A percentile compares a stretch with the other conserved stretches of the same genome.
These are phyloP conservation scores for Nelumbo lutea DNA, from an alignment of 164 flowering plant genomes.

Conservation along the genomic window DNA sequence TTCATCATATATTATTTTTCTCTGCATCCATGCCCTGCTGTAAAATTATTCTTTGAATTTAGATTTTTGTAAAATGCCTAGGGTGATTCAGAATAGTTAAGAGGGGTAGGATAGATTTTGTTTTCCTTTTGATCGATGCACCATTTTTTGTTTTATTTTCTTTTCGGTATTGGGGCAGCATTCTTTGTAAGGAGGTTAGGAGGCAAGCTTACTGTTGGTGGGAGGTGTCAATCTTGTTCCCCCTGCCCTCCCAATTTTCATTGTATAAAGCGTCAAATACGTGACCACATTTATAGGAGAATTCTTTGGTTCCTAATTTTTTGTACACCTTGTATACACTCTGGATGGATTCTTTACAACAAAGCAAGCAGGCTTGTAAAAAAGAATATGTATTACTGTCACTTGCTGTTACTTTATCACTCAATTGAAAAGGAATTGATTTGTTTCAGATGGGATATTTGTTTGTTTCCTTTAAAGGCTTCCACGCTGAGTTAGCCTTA, in stretches of 20 bases:
- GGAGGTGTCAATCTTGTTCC: background rate
- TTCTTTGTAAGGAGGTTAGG: constrained; percentile 29
- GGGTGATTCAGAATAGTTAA: constrained; percentile 25
- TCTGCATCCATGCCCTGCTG: constrained; percentile 18
- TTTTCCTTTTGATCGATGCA: constrained; percentile 11
- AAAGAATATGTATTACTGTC: no score
- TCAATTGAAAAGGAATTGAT: no score
- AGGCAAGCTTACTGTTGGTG: background rate
- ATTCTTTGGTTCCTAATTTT: background rate
- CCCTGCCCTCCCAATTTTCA: background rate
- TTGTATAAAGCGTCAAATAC: background rate
- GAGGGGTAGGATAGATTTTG: constrained; percentile 20
- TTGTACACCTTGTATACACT: background rate
- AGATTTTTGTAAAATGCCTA: constrained; percentile 27
- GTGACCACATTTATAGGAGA: background rate
- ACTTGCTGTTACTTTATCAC: no score
- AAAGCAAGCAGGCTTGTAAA: background rate
- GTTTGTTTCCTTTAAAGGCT: no score
- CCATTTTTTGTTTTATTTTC: background rate
- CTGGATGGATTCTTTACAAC: background rate
- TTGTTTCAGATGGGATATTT: no score
- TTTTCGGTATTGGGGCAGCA: constrained; percentile 11
- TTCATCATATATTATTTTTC: background rate
- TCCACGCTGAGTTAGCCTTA: no score
- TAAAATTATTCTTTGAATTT: constrained; percentile 31